Base-by-base conservation (phyloP, 1,139 yeast genomes). In the Taphrina wiesneri region DNA sequence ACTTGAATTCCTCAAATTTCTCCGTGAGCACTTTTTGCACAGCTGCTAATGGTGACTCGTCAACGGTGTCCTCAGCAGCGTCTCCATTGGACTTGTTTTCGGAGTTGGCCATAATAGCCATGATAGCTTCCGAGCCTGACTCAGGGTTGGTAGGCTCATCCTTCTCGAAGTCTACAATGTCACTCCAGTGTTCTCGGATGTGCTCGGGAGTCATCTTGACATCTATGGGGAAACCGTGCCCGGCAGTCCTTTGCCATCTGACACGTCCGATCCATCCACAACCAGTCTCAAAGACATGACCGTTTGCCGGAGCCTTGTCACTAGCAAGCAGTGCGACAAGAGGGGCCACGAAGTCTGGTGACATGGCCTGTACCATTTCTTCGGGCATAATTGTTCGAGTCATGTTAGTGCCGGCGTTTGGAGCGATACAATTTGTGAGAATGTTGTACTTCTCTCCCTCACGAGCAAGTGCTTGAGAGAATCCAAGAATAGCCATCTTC, bases 371-470 rank as follows among this genome's bases (percentile, higher is more conserved):
- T 70, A 82, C 81, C 80, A 83, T 79, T 77, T 92, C 98, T 69
- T 87, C 88, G 65, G 86, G 83, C 80, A 92, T 90, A 65, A 93
- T 85, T 9, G 96, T 87, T 75, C 85, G 83, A 39, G 98, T 93
- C 99, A 93, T 93, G 70, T 96, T 93, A 62, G 99, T 92, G 75
- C 92, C 97, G 53, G 98, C 98, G 76, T 92, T 97, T 68, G 99
- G 99, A 56, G 98, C 98, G 76, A 91, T 87, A 60, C 86, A 83
- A 76, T 92, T 90, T 68, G 86, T 93, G 74, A 82, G 82, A 73
- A 93, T 90, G 75, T 87, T 86, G 74, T 80, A 76, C 78, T 84
- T 90, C 69, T 86, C 85, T 73, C 99, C 99, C 79, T 93, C 99
- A 71, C 88, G 81, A 28, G 98, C 97, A 70, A 90, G 77, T 52